Conservation (phyloP, 192 early-diverging fungal species). For the Dissophora ornata region DNA sequence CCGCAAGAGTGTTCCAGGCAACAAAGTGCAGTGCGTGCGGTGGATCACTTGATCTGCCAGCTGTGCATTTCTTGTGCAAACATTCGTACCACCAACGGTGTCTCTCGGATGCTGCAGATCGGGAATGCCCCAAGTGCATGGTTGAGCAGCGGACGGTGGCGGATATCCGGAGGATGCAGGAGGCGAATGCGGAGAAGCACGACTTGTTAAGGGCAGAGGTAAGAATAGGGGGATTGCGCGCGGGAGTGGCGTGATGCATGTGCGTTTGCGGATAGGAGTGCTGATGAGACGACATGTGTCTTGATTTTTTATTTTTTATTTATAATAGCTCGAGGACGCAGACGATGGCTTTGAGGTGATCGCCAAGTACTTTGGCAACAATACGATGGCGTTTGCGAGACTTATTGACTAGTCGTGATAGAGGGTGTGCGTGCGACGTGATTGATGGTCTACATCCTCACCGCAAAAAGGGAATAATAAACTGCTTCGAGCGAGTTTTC, state of each 20-base stretch:
- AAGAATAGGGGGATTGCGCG: too few species aligned
- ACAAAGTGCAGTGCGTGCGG: constrained; percentile 80
- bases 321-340: constrained; percentile 72
- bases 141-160: constrained; percentile 85
- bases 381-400: constrained; percentile 75
- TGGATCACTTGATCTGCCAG: constrained; percentile 86
- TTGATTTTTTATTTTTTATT: not conserved
- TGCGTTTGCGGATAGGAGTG: too few species aligned
- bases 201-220: constrained; percentile 86
- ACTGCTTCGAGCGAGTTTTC: too few species aligned
- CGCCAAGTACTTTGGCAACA: constrained; percentile 93
- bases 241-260: too few species aligned
- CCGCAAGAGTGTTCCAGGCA: constrained; percentile 79
- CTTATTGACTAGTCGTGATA: constrained; percentile 59
- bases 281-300: too few species aligned
- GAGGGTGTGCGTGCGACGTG: not conserved
- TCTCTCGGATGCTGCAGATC: constrained; percentile 61
- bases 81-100: constrained; percentile 95
- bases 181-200: constrained; percentile 78
- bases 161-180: constrained; percentile 83
- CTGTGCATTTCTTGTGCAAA: constrained; percentile 93
- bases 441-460: not conserved
- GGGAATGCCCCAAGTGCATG: constrained; percentile 84
- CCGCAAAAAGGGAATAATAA: not conserved
- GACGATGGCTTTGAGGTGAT: constrained; percentile 90